Base-by-base conservation (phyloP, 164 flowering plant genomes). In the Stephania japonica region DNA sequence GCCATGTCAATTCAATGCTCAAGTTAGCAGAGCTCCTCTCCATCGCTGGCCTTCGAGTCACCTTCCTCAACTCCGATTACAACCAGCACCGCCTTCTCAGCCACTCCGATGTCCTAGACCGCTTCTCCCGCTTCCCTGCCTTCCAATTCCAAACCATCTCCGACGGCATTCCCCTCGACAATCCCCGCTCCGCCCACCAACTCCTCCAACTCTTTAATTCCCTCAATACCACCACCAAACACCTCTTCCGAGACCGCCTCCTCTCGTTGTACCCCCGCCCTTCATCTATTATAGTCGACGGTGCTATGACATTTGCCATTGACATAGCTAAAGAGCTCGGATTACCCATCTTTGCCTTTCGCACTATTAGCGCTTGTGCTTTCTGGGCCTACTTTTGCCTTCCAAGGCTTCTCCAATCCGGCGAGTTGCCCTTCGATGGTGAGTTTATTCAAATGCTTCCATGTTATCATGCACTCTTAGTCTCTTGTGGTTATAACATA, bases 1-100 rank as follows among this genome's bases (percentile, higher is more conserved):
- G 88, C 81, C 87, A 85, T 67, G 78, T 88, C 7, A 87, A 78
- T 77, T 80, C 86, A 73, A 83, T 84, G 86, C 81, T 88, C 75
- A 77, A 72, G 63, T 71, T 85, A 18, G 84, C 86, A 1, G 81
- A 84, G 79, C 89, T 88, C 68, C 80, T 86, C 41, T 72, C 76
- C 72, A 68, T 79, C 25, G 75, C 81, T 0, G 83, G 78, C 13
- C 64, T 85, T 43, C 83, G 71, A 19, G 76, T 84, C 76, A 86
- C 88, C 71, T 84, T 88, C 74, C 78, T 88, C 68, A 79, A 79
- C 80, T 77, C 86, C 25, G 79, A 85, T 11, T 42, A 84, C 81
- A 80, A 78, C 82, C 82, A 85, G 64, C 19, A 75, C 24, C 82
- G 83, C 43, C 85, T 85, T 38, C 61, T 68, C 44, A 67, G 67